These are phyloP conservation scores for Caryopteris hybrid DNA, from an alignment of 305 asterid species.

Conservation along the genomic window DNA sequence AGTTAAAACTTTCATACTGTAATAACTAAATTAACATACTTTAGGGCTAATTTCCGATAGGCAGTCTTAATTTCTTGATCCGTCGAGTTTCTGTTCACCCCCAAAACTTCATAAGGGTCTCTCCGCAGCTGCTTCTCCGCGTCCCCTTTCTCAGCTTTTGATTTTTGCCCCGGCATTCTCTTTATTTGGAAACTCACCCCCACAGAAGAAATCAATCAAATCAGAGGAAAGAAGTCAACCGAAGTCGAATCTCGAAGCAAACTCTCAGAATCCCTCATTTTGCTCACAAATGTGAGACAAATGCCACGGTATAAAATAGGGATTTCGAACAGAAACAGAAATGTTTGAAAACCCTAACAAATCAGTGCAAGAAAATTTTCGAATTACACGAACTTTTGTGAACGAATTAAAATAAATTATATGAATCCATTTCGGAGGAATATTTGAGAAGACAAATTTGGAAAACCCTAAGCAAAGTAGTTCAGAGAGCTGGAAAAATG, in stretches of 20 bases:
- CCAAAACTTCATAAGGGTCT: slow-evolving; percentile 96
- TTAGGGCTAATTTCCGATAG: slow-evolving; percentile 79
- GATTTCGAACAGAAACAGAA: slow-evolving; percentile 9
- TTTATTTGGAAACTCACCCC: slow-evolving; percentile 10
- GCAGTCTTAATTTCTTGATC: slow-evolving; percentile 95
- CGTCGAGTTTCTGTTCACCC: slow-evolving; percentile 65
- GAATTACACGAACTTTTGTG: not conserved
- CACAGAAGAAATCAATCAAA: slow-evolving; percentile 17
- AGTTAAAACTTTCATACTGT: not conserved
- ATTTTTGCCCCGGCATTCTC: slow-evolving; percentile 72
- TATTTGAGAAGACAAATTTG: slow-evolving; percentile 6
- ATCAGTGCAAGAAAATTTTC: not conserved
- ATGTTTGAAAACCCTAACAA: slow-evolving; percentile 27
- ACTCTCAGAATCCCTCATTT: slow-evolving; percentile 27
- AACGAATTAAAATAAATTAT: slow-evolving; percentile 3
- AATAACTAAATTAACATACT: slow-evolving; percentile 41
- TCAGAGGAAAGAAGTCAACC: slow-evolving; percentile 16
- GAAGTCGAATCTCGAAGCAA: slow-evolving; percentile 26
- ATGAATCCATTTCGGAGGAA: slow-evolving; percentile 1
- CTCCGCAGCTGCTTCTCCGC: slow-evolving; percentile 62
- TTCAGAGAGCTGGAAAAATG: slow-evolving; percentile 43
- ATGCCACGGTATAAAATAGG: slow-evolving; percentile 5
- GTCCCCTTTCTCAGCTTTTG: slow-evolving; percentile 65
- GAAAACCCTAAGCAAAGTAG: slow-evolving; percentile 47
- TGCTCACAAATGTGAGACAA: slow-evolving; percentile 21